Conservation (phyloP, 2,329 filamentous ascomycete genomes). For the Clonostachys byssicola region DNA sequence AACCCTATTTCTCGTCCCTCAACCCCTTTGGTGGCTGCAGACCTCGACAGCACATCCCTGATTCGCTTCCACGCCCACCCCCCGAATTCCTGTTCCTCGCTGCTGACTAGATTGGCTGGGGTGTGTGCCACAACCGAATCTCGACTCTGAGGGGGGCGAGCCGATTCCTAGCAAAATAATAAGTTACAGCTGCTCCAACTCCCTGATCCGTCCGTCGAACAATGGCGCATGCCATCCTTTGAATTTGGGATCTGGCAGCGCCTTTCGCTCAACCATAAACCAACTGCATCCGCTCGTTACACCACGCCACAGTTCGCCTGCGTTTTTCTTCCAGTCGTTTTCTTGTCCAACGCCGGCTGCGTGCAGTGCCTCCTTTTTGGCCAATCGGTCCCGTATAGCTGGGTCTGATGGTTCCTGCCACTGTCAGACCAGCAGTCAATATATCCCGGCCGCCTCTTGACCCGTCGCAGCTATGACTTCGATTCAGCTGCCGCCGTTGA, state of each 20-base stretch:
- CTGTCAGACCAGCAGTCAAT: not conserved
- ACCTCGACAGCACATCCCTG: too few relatives aligned
- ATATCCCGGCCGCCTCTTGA: not conserved
- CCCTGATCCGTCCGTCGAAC: too few relatives aligned
- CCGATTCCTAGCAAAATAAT: too few relatives aligned
- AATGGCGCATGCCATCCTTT: not conserved
- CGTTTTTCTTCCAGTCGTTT: not conserved
- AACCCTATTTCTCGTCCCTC: too few relatives aligned
- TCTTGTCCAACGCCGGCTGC: not conserved
- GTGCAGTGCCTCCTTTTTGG: not conserved
- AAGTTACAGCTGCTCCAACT: too few relatives aligned
- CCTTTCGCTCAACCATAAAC: not conserved
- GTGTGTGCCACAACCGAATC: not conserved
- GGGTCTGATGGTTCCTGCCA: not conserved
- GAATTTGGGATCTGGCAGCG: not conserved
- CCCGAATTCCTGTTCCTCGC: too few relatives aligned
- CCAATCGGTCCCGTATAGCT: not conserved
- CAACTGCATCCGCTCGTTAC: slow-evolving; percentile 2
- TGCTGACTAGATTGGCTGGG: too few relatives aligned
- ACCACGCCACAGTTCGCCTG: not conserved
- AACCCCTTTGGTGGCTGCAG: too few relatives aligned
- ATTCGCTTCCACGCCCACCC: too few relatives aligned
- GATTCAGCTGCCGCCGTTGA: slow-evolving; percentile 3
- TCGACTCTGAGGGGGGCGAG: not conserved
- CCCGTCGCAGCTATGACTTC: slow-evolving; percentile 3